Evolutionary conservation across 1,284 basidiomycete genomes (phyloP), one percentile per base, ranked within the genome.

Genomic region (Singerocomus rubriflavus): DNA sequence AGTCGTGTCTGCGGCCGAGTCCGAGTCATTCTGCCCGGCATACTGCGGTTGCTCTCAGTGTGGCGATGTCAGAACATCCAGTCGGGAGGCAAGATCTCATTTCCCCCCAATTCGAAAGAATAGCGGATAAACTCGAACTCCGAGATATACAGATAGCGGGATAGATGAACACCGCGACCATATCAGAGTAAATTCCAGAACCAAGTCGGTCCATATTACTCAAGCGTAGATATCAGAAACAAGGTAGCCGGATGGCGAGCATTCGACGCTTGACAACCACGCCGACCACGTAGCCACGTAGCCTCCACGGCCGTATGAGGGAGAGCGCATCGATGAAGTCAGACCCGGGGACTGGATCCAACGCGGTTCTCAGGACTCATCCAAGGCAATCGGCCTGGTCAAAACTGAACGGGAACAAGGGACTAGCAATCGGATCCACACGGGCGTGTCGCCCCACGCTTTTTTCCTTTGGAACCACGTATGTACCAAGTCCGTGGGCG

Each of bases 211-310:
- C 17, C 30, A 9, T 31, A 37, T 36, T 7, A 14, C 27, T 33
- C 26, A 32, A 38, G n/a, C 32, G 29, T 32, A 26, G 21, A 9
- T 2, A 16, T 58, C 57, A 58, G 12, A 58, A 53, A 53, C 62
- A 61, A 49, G 57, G 57, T 17, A 65, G 11, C 39, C 55, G 48
- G n/a, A 62, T 31, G n/a, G 47, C 41, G 21, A 60, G 51, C 27
- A 52, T 49, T 55, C 61, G 57, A 37, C 53, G 44, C 17, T 46
- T 53, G 7, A 57, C 26, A 32, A 51, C 43, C 17, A 55, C 41
- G 29, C 51, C 56, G 42, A 52, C 52, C 21, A 21, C 4, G 21
- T 4, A 21, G 21, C 21, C 21, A 21, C 14, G 48, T 42, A 9
- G 50, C 47, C 37, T 54, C 54, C 30, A 46, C 51, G 31, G 44